A percentile compares a stretch with the other conserved stretches of the same genome.
Evolutionary conservation across 352 stramenopile genomes (phyloP).

Genomic region (Globisporangium iwayamae): DNA sequence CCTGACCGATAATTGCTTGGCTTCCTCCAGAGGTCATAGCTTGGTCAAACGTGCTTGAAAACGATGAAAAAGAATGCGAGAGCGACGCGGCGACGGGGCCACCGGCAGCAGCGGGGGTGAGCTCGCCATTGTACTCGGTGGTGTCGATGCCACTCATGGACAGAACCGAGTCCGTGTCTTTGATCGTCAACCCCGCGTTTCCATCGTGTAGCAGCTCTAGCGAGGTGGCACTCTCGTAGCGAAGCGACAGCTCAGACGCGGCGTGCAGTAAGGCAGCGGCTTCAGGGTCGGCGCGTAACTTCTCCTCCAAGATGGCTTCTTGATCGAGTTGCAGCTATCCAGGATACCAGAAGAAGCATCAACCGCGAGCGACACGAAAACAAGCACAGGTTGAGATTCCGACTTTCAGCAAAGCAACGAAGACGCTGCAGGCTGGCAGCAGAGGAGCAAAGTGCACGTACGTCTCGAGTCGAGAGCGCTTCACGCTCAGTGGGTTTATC

Average conservation of each 20-base stretch:
- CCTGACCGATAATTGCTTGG: slow-evolving; percentile 11
- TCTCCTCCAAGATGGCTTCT: slow-evolving; percentile 10
- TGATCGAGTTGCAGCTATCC: not conserved
- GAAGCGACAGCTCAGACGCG: slow-evolving; percentile 6
- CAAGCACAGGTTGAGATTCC: not conserved
- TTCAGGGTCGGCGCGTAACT: slow-evolving; percentile 5
- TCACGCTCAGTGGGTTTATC: slow-evolving; percentile 5
- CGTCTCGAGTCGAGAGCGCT: slow-evolving; percentile 7
- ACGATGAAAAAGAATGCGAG: not conserved
- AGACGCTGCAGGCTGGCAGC: not conserved
- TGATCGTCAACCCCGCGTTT: not conserved
- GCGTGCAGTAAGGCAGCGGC: slow-evolving; percentile 1
- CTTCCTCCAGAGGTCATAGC: not conserved
- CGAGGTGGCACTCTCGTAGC: not conserved
- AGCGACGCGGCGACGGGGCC: not conserved
- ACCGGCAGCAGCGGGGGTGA: not conserved
- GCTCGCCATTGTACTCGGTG: not conserved
- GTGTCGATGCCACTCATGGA: slow-evolving; percentile 5
- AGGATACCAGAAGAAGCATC: too few relatives aligned
- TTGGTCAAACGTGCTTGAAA: not conserved
- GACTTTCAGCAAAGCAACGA: not conserved
- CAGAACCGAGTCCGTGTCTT: slow-evolving; percentile 1
- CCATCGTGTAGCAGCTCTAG: not conserved
- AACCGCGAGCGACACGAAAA: not conserved
- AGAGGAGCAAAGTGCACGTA: not conserved